A percentile compares a stretch with the other conserved stretches of the same genome.
Evolutionary conservation across 1,284 basidiomycete species (phyloP).

Genomic region (Ceratobasidium papillatum): DNA sequence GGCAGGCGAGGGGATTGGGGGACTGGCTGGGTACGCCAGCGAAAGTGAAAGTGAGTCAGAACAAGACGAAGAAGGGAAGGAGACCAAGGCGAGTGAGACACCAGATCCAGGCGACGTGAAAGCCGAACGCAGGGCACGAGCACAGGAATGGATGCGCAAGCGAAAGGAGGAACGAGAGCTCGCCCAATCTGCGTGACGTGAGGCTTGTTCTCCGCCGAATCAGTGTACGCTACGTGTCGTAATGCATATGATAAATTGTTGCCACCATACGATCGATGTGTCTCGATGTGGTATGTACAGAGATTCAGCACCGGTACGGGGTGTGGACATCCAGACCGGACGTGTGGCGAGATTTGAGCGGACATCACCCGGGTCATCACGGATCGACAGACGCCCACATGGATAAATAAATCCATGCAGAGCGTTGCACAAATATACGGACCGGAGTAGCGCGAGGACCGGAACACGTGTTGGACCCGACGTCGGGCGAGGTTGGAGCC

Average conservation of each 20-base stretch:
- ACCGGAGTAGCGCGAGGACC: constrained; percentile 3
- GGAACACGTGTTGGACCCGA: constrained; percentile 15
- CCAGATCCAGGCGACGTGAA: not conserved
- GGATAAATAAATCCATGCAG: not conserved
- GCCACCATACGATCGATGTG: not conserved
- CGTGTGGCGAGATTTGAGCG: not conserved
- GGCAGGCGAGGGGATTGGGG: constrained; percentile 46
- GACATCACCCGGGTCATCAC: no score
- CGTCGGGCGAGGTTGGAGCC: constrained; percentile 13
- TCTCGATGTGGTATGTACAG: not conserved
- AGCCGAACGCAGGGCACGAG: constrained; percentile 17
- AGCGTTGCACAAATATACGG: not conserved
- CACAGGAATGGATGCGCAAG: constrained; percentile 19
- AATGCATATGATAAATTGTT: not conserved
- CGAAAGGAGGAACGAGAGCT: not conserved
- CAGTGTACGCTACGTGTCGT: not conserved
- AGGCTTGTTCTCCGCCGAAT: not conserved
- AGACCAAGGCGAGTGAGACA: not conserved
- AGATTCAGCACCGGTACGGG: not conserved
- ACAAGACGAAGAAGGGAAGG: constrained; percentile 23
- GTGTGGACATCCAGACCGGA: not conserved
- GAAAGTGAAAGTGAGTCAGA: constrained; percentile 46
- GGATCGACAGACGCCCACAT: not conserved
- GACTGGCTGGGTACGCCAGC: constrained; percentile 53
- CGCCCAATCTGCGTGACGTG: not conserved